Evolutionary conservation across 306 rosid species (phyloP).

Genomic region (Vicia faba): DNA sequence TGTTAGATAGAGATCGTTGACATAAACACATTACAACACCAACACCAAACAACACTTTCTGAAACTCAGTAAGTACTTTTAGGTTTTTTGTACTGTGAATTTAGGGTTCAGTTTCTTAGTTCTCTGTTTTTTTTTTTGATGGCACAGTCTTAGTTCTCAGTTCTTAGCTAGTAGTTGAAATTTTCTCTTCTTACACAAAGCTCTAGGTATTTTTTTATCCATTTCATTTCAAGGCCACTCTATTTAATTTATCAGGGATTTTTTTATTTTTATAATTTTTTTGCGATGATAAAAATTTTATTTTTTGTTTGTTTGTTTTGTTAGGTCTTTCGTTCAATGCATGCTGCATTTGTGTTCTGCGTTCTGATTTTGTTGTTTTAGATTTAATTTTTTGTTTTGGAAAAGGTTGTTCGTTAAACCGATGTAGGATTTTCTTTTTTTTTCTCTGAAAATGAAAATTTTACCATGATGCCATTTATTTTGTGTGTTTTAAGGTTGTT

Average conservation of each 20-base stretch:
- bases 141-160: neutral
- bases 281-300: neutral
- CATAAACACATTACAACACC: neutral
- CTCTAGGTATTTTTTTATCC: neutral
- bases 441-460: neutral
- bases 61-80: neutral
- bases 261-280: neutral
- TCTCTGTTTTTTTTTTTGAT: neutral
- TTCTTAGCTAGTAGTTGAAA: no score
- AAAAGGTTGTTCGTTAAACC: neutral
- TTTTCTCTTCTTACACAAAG: neutral
- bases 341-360: slow-evolving; percentile 25
- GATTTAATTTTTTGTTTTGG: neutral
- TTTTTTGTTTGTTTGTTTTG: neutral
- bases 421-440: neutral
- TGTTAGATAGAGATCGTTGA: slow-evolving; percentile 19
- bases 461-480: neutral
- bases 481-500: slow-evolving; percentile 1
- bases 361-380: neutral
- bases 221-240: slow-evolving; percentile 15
- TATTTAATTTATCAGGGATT: no score
- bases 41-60: neutral
- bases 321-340: neutral
- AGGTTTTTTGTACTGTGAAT: neutral
- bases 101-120: slow-evolving; percentile 26